phyloP scores from a whole-genome alignment of 768 basidiomycete genomes.

The Mycena floridula region DNA sequence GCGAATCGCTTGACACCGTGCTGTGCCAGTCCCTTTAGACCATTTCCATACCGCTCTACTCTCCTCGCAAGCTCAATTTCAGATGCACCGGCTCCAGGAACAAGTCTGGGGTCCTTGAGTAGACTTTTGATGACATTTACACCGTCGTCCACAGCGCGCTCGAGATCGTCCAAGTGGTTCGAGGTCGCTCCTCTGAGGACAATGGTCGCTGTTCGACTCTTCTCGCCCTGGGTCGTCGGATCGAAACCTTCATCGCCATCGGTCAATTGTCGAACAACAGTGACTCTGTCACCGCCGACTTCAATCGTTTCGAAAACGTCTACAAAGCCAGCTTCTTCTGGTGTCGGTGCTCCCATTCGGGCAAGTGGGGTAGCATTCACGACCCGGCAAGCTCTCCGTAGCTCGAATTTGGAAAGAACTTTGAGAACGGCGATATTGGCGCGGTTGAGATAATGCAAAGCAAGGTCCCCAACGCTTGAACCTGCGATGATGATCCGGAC shows the following conservation, averaged over 20 bases:
- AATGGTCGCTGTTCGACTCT: slow-evolving; percentile 87
- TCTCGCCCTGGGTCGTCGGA: slow-evolving; percentile 47
- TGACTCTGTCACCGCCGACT: slow-evolving; percentile 96
- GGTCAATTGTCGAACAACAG: slow-evolving; percentile 82
- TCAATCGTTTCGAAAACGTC: slow-evolving; percentile 95
- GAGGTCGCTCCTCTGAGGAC: slow-evolving; percentile 93
- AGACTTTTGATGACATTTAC: slow-evolving; percentile 93
- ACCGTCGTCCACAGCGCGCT: slow-evolving; percentile 94
- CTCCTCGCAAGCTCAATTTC: slow-evolving; percentile 89
- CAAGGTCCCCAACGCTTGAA: slow-evolving; percentile 89
- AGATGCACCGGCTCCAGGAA: slow-evolving; percentile 91
- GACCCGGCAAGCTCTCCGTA: slow-evolving; percentile 90
- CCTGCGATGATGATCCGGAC: slow-evolving; percentile 94
- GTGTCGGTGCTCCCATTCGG: slow-evolving; percentile 90
- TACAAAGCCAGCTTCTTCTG: slow-evolving; percentile 91
- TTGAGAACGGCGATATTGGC: slow-evolving; percentile 93
- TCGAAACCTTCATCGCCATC: slow-evolving; percentile 63
- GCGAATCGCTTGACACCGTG: slow-evolving; percentile 91
- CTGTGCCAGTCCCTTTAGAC: slow-evolving; percentile 86
- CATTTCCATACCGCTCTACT: slow-evolving; percentile 82
- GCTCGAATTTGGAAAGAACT: slow-evolving; percentile 96
- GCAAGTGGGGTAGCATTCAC: slow-evolving; percentile 95
- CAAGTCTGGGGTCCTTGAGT: slow-evolving; percentile 82
- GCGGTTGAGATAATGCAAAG: slow-evolving; percentile 93
- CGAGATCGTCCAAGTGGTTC: slow-evolving; percentile 92